Percentiles rank a stretch among this genome's conserved stretches.
These are phyloP conservation scores for Nothopassalora personata DNA, from an alignment of 2,329 filamentous ascomycete genomes.

Conservation along the genomic window DNA sequence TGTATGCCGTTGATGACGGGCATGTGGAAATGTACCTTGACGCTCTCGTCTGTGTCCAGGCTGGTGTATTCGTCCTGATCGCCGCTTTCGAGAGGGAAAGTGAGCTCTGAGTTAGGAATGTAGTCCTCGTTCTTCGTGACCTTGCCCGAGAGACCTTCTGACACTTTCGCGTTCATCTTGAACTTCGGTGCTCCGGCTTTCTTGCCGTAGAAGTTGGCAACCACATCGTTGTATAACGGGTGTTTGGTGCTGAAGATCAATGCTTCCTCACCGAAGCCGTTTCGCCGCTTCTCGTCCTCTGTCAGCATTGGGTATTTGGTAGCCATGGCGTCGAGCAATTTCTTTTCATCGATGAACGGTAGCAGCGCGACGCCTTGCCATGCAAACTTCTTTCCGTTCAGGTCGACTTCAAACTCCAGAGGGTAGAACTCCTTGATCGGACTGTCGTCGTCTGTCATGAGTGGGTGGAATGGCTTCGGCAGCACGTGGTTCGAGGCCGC, in stretches of 20 bases:
- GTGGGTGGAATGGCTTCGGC: constrained; percentile 76
- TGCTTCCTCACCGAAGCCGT: constrained; percentile 72
- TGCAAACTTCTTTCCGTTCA: constrained; percentile 97
- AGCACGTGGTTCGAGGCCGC: constrained; percentile 89
- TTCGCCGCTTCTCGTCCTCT: constrained; percentile 70
- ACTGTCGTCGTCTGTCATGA: constrained; percentile 85
- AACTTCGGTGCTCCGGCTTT: constrained; percentile 63
- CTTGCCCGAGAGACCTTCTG: constrained; percentile 71
- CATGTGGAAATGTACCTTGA: constrained; percentile 85
- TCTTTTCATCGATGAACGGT: constrained; percentile 91
- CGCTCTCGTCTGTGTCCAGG: constrained; percentile 77
- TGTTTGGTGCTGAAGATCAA: constrained; percentile 80
- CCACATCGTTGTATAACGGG: constrained; percentile 78
- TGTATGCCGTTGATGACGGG: constrained; percentile 67
- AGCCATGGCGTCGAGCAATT: constrained; percentile 74
- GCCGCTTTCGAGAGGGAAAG: constrained; percentile 37
- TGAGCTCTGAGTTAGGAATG: constrained; percentile 68
- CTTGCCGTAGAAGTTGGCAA: constrained; percentile 85
- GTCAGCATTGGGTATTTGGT: constrained; percentile 76
- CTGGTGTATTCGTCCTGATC: constrained; percentile 57
- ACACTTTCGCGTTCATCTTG: constrained; percentile 68
- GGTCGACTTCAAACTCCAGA: constrained; percentile 82
- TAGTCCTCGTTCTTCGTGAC: constrained; percentile 79
- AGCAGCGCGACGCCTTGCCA: constrained; percentile 95
- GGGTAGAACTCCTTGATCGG: constrained; percentile 98